phyloP scores from a whole-genome alignment of 2,329 filamentous ascomycete genomes.

The Phaeomoniella chlamydospora region DNA sequence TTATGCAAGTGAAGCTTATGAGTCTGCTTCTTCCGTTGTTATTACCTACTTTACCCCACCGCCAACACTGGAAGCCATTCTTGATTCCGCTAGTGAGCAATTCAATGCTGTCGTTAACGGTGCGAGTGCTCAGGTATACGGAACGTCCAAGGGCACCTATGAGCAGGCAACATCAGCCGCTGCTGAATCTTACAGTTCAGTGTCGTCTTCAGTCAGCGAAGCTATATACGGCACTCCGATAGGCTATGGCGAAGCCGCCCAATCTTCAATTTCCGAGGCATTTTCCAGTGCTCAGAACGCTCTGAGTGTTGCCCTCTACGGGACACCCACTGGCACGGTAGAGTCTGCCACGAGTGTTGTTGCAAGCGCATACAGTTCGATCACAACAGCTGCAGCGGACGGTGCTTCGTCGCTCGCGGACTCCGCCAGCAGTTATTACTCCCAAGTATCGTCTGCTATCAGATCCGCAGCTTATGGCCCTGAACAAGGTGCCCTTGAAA shows the following conservation, averaged over 20 bases:
- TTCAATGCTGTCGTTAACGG: conserved; percentile 45
- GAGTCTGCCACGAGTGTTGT: conserved; percentile 30
- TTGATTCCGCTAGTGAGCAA: conserved; percentile 41
- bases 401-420: conserved; percentile 15
- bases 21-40: conserved; percentile 22
- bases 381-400: conserved; percentile 29
- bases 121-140: conserved; percentile 43
- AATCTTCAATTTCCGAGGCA: conserved; percentile 37
- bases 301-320: conserved; percentile 43
- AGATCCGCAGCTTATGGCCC: conserved; percentile 30
- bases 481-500: conserved; percentile 20
- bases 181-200: conserved; percentile 36
- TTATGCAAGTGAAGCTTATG: conserved; percentile 32
- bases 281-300: conserved; percentile 39
- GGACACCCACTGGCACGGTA: conserved; percentile 33
- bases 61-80: conserved; percentile 40
- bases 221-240: conserved; percentile 41
- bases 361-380: conserved; percentile 26
- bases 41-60: conserved; percentile 34
- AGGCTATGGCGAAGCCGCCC: conserved; percentile 38
- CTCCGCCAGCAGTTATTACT: conserved; percentile 10
- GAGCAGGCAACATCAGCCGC: conserved; percentile 41
- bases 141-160: conserved; percentile 35
- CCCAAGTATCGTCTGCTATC: conserved; percentile 11
- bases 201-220: conserved; percentile 29